Base-by-base conservation (phyloP, 139 green algal genomes). In the Zygnema cylindricum region DNA sequence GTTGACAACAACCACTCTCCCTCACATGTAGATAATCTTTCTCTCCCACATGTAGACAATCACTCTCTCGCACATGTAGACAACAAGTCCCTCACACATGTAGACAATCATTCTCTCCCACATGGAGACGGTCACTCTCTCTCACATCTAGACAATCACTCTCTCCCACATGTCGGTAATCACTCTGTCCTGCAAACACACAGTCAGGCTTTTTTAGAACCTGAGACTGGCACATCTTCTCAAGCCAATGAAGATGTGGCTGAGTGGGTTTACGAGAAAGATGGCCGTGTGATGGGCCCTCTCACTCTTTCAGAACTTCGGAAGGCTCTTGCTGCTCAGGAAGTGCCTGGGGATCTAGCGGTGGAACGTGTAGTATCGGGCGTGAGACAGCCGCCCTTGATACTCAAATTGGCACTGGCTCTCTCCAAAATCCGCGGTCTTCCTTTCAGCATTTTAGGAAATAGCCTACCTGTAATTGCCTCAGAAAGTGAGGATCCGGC, bases 341-440 rank as follows among this genome's bases (percentile, higher is more conserved):
- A 55, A 42, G 36, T 11, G 7, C 71, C 71, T 79, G 71, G 11
- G 11, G 71, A 79, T 11, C 71, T 79, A 11, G 7, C 71, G 36
- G 71, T 79, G 11, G 7, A 79, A 11, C 71, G 71, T 3, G 7
- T 79, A 11, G 7, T 55, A 25, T 7, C 36, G 7, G 71, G 71
- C 7, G 11, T 43, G 16, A 43, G 36, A 11, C 36, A 43, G 71
- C 71, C 71, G 42, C 71, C 71, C 71, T 30, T 79, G 38, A 7
- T 79, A 11, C 11, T 79, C 7, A 42, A 79, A 16, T 43, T 79
- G 71, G 71, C 71, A 55, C 43, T 79, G 71, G 71, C 38, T 41
- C 71, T 79, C 38, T 43, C 36, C 71, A 79, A 11, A 11, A 7
- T 41, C 11, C 38, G 36, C 38, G 57, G 30, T 30, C 57, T n/a